Evolutionary conservation across 225 moss, liverwort and hornwort genomes (phyloP).

Genomic region (Sphagnum contortum): DNA sequence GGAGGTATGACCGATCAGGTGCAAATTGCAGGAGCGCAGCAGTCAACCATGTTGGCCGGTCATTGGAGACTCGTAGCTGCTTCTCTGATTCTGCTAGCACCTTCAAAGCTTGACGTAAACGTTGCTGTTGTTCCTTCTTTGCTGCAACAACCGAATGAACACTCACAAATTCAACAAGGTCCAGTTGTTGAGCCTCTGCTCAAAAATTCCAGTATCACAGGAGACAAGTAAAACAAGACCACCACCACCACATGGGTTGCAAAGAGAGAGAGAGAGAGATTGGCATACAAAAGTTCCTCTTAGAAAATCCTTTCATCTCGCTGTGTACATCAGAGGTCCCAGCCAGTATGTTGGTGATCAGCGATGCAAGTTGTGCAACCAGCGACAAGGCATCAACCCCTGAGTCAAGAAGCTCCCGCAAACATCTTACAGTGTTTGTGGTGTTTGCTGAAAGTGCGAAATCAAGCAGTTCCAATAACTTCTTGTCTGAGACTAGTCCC

Average conservation of each 20-base stretch:
- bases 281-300: conserved; percentile 30
- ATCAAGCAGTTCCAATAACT: conserved; percentile 73
- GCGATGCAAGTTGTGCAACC: conserved; percentile 79
- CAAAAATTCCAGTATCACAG: no score
- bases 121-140: conserved; percentile 67
- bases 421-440: conserved; percentile 68
- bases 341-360: conserved; percentile 82
- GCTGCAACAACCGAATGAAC: conserved; percentile 21
- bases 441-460: conserved; percentile 77
- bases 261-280: not conserved
- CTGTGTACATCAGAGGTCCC: conserved; percentile 56
- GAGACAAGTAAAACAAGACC: no score
- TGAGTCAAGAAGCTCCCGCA: conserved; percentile 72
- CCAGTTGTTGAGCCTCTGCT: no score
- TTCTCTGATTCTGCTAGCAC: conserved; percentile 83
- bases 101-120: conserved; percentile 82
- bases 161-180: no score
- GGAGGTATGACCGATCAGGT: conserved; percentile 81
- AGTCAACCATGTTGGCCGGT: conserved; percentile 83
- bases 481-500: conserved; percentile 65
- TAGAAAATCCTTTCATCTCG: conserved; percentile 54
- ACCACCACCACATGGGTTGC: no score
- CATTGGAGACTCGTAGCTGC: conserved; percentile 75
- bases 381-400: conserved; percentile 77
- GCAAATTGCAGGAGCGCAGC: conserved; percentile 93